Percentiles rank a stretch among this genome's conserved stretches.
Conservation (phyloP, 768 basidiomycete genomes). For the Amanita rubescens region DNA sequence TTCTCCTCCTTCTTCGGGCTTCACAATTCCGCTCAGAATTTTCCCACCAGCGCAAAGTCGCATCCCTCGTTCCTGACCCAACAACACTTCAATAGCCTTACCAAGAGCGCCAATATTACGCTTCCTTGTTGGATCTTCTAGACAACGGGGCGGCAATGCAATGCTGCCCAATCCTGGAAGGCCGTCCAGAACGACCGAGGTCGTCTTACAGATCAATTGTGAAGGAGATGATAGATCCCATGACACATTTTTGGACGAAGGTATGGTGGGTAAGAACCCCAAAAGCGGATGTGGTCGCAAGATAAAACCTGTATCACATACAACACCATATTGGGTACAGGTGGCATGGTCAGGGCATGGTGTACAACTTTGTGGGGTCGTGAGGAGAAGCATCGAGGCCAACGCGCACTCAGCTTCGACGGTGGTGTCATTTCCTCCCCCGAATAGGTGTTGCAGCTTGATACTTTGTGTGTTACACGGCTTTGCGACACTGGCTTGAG, state of each 20-base stretch:
- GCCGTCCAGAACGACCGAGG: slow-evolving; percentile 51
- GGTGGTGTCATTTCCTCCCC: not conserved
- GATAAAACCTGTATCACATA: slow-evolving; percentile 63
- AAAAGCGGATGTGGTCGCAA: slow-evolving; percentile 56
- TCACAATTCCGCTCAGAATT: slow-evolving; percentile 16
- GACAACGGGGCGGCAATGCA: slow-evolving; percentile 67
- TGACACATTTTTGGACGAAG: slow-evolving; percentile 26
- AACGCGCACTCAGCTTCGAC: slow-evolving; percentile 41
- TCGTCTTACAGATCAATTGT: slow-evolving; percentile 37
- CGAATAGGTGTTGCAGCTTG: slow-evolving; percentile 17
- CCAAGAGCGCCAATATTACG: slow-evolving; percentile 67
- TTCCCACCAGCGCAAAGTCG: slow-evolving; percentile 55
- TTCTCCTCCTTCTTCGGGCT: slow-evolving; percentile 53
- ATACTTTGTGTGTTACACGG: slow-evolving; percentile 51
- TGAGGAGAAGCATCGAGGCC: slow-evolving; percentile 45
- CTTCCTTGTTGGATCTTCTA: slow-evolving; percentile 72
- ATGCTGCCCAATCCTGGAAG: slow-evolving; percentile 72
- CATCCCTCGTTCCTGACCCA: slow-evolving; percentile 57
- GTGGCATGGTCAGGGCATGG: slow-evolving; percentile 65
- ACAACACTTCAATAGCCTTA: slow-evolving; percentile 56
- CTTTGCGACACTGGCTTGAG: slow-evolving; percentile 37
- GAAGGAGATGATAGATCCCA: slow-evolving; percentile 34
- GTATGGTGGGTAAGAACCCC: slow-evolving; percentile 36
- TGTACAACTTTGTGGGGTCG: slow-evolving; percentile 58
- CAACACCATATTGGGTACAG: slow-evolving; percentile 49